Conservation (phyloP, 371 early-diverging fungal species). For the Syncephalastrum sp. region DNA sequence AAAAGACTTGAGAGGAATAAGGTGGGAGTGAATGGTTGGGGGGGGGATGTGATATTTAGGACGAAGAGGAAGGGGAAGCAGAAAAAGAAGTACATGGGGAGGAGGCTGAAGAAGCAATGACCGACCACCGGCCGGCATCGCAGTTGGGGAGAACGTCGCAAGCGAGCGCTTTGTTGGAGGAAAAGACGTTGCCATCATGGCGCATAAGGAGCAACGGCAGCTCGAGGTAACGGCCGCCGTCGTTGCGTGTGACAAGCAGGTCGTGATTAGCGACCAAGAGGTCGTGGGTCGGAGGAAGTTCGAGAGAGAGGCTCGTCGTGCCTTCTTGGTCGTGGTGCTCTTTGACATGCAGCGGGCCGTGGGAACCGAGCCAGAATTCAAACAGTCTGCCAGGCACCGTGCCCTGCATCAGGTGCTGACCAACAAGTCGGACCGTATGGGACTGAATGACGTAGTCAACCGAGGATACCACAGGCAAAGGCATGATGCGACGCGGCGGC, state of each 20-base stretch:
- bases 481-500: conserved; percentile 36
- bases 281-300: conserved; percentile 30
- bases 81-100: conserved; percentile 8
- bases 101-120: conserved; percentile 5
- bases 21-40: too few relatives aligned
- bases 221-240: conserved; percentile 37
- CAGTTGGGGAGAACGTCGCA: conserved; percentile 24
- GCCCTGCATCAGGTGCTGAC: conserved; percentile 31
- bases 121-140: conserved; percentile 25
- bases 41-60: conserved; percentile 2
- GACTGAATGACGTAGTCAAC: conserved; percentile 20
- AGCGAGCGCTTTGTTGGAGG: conserved; percentile 31
- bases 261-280: conserved; percentile 32
- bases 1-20: too few relatives aligned
- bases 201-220: conserved; percentile 35
- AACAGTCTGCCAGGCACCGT: conserved; percentile 17
- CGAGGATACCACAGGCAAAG: conserved; percentile 35
- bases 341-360: conserved; percentile 29
- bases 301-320: conserved; percentile 11
- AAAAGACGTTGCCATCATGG: conserved; percentile 42
- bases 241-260: conserved; percentile 21
- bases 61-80: conserved; percentile 2
- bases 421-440: conserved; percentile 27
- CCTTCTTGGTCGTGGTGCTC: conserved; percentile 10
- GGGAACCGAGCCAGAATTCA: conserved; percentile 43